These are phyloP conservation scores for Protomyces arabidopsidicola DNA, from an alignment of 1,139 yeast genomes.

Conservation along the genomic window DNA sequence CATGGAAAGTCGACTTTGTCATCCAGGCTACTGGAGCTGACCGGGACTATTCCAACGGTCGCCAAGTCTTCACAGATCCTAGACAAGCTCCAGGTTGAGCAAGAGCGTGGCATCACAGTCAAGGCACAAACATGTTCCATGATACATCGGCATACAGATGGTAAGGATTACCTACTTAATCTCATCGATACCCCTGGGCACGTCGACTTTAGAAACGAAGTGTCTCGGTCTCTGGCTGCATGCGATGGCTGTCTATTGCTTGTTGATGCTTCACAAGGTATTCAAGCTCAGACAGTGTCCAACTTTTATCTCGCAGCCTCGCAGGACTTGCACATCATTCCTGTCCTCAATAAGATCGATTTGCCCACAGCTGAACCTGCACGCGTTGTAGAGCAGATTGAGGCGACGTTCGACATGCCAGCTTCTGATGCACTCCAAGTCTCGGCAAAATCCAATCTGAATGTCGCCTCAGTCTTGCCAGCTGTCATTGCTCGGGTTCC, in stretches of 20 bases:
- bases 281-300: conserved; percentile 96
- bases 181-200: conserved; percentile 98
- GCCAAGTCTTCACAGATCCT: conserved; percentile 74
- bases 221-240: conserved; percentile 86
- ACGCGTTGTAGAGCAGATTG: conserved; percentile 75
- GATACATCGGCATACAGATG: conserved; percentile 64
- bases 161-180: conserved; percentile 73
- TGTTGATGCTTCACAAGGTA: conserved; percentile 94
- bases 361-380: conserved; percentile 82
- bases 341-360: conserved; percentile 89
- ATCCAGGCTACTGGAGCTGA: conserved; percentile 77
- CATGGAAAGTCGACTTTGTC: conserved; percentile 94
- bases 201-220: conserved; percentile 93
- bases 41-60: conserved; percentile 76
- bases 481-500: conserved; percentile 75
- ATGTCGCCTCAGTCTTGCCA: conserved; percentile 72
- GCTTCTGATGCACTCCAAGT: conserved; percentile 73
- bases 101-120: conserved; percentile 93
- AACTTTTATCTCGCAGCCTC: conserved; percentile 87
- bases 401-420: conserved; percentile 73
- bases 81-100: conserved; percentile 88
- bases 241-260: conserved; percentile 90
- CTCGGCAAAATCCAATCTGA: conserved; percentile 85
- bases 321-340: conserved; percentile 73
- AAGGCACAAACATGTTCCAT: conserved; percentile 95